Evolutionary conservation across 768 basidiomycete species (phyloP), one percentile per base, ranked within the genome.

Genomic region (Lentinula sp.): DNA sequence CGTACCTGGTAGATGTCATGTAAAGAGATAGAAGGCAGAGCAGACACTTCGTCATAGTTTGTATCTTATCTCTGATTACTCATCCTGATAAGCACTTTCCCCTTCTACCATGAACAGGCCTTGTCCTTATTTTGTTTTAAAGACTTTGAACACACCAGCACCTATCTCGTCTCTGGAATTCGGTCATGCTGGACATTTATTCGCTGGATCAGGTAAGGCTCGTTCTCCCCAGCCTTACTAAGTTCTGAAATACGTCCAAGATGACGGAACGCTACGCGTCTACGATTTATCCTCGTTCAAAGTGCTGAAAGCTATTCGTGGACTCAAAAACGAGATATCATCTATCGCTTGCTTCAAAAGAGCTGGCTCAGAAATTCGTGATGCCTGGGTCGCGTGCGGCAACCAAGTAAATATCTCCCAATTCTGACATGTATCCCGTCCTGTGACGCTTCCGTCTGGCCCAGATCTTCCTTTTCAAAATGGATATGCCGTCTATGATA

Each of bases 361-460:
- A 37, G 63, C 75, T 46, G 77, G 75, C 8, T 73, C 76, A 15
- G 73, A 80, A 32, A 62, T 79, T 13, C 71, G 78, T 49, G 76
- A 80, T 57, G 74, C 86, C 4, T 93, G 88, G 89, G 66, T 91
- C 32, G 88, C 87, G 2, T 82, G 80, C 67, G 88, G 88, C 23
- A 71, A 73, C 64, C 75, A 78, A 66, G 91, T 89, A 66, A 34
- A 42, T 16, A 4, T n/a, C 11, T 35, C 15, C 18, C 18, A 15
- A 21, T 45, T 35, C 10, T 16, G 23, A 31, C 21, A 9, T 16
- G 11, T n/a, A 10, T 13, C 2, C 16, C 32, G n/a, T 15, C 13
- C 5, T 28, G 18, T 56, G 23, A 56, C 28, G 8, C 34, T 18
- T 43, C 9, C n/a, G 4, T 21, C 31, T 18, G 15, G 11, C 11